These are phyloP conservation scores for Penicillium canescens DNA, from an alignment of 495 filamentous ascomycete genomes.

Conservation along the genomic window DNA sequence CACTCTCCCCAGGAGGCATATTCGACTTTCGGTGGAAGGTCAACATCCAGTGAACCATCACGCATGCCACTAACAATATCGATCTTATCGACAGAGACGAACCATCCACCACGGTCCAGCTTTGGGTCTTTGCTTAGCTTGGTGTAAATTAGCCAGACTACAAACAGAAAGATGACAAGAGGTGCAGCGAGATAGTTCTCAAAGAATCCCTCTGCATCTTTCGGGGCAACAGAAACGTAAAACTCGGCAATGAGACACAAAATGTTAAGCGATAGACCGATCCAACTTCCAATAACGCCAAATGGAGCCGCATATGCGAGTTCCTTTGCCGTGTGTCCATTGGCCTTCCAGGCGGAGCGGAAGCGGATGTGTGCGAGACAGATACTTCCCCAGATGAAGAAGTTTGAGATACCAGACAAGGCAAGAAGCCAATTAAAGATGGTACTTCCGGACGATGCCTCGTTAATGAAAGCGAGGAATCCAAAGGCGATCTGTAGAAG, in stretches of 20 bases:
- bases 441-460: conserved; percentile 36
- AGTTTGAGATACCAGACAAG: conserved; percentile 62
- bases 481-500: conserved; percentile 56
- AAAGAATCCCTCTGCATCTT: conserved; percentile 59
- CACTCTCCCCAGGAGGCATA: conserved; percentile 29
- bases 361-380: conserved; percentile 75
- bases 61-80: conserved; percentile 25
- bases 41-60: conserved; percentile 24
- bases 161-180: conserved; percentile 50
- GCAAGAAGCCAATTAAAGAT: conserved; percentile 67
- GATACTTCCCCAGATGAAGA: conserved; percentile 75
- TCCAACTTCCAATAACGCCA: conserved; percentile 66
- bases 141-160: conserved; percentile 34
- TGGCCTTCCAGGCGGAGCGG: conserved; percentile 55
- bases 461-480: conserved; percentile 55
- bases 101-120: conserved; percentile 27
- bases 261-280: conserved; percentile 61
- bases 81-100: conserved; percentile 21
- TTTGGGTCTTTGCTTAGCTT: conserved; percentile 21
- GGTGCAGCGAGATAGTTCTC: conserved; percentile 59
- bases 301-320: conserved; percentile 67
- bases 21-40: conserved; percentile 25
- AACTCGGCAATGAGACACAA: conserved; percentile 65
- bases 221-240: conserved; percentile 44
- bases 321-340: conserved; percentile 65